Evolutionary conservation across 192 early-diverging fungal species (phyloP).

Genomic region (Entophlyctis helioformis): DNA sequence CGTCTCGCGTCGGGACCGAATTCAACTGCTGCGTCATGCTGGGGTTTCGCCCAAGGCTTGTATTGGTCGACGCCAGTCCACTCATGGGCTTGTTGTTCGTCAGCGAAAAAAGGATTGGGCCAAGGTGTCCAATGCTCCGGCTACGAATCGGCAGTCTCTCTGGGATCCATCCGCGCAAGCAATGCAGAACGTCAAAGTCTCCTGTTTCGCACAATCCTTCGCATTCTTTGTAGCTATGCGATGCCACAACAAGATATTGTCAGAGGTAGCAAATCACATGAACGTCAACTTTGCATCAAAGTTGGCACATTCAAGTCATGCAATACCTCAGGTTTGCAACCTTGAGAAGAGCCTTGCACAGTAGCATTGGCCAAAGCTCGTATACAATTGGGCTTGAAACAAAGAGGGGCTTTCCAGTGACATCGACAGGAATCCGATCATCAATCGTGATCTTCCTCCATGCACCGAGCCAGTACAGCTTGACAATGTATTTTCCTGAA

Average conservation of each 20-base stretch:
- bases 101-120: conserved; percentile 9
- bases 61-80: neutral
- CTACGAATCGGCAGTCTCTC: conserved; percentile 25
- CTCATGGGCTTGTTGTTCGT: conserved; percentile 8
- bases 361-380: conserved; percentile 47
- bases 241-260: neutral
- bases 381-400: conserved; percentile 13
- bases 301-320: neutral
- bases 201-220: conserved; percentile 25
- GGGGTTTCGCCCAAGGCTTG: conserved; percentile 1
- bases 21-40: neutral
- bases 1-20: too few relatives aligned
- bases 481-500: conserved; percentile 47
- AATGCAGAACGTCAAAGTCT: conserved; percentile 36
- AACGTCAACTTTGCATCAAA: neutral
- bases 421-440: conserved; percentile 47
- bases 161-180: conserved; percentile 37
- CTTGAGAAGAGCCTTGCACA: conserved; percentile 48
- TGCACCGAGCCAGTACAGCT: conserved; percentile 47
- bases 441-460: conserved; percentile 50
- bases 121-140: conserved; percentile 3
- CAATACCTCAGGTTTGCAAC: conserved; percentile 29
- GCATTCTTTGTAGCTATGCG: conserved; percentile 24
- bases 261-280: neutral
- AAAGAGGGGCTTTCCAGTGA: conserved; percentile 33